These are phyloP conservation scores for Otatea glauca DNA, from an alignment of 176 grass and related monocot species.

Conservation along the genomic window DNA sequence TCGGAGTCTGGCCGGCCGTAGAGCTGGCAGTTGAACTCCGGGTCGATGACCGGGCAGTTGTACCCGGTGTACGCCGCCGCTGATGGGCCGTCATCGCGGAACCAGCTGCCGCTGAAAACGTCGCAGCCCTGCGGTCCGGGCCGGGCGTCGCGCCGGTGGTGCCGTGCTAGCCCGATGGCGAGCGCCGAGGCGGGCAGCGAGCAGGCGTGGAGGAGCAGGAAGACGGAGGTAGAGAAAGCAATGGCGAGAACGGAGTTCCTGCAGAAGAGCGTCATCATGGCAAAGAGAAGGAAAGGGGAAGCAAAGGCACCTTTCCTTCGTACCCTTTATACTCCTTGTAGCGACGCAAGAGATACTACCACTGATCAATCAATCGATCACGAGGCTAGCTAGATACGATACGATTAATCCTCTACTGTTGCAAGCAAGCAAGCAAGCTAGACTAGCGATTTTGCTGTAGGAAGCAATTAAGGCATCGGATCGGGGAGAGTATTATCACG, in stretches of 20 bases:
- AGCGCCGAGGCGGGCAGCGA: conserved; percentile 38
- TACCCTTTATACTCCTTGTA: conserved; percentile 37
- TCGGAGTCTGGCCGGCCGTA: conserved; percentile 86
- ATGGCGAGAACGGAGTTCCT: conserved; percentile 23
- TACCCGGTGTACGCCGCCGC: conserved; percentile 65
- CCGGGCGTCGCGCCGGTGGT: conserved; percentile 43
- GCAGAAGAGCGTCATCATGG: conserved; percentile 34
- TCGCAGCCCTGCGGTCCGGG: conserved; percentile 53
- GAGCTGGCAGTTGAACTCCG: conserved; percentile 92
- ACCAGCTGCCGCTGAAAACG: conserved; percentile 80
- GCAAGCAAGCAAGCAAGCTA: neutral
- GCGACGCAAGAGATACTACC: no score
- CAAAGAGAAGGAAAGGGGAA: neutral
- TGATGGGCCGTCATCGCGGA: conserved; percentile 42
- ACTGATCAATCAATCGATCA: neutral
- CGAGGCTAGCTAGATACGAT: neutral
- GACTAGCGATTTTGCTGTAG: neutral
- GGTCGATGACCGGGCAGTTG: conserved; percentile 73
- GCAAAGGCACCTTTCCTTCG: conserved; percentile 13
- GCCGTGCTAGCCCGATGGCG: conserved; percentile 27
- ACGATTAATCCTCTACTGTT: neutral
- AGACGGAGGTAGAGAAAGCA: conserved; percentile 5
- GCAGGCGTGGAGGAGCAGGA: conserved; percentile 39
- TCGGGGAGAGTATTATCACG: conserved; percentile 18
- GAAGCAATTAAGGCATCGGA: neutral